Evolutionary conservation across 2,329 filamentous ascomycete species (phyloP).

Genomic region (Pseudogymnoascus sp.): DNA sequence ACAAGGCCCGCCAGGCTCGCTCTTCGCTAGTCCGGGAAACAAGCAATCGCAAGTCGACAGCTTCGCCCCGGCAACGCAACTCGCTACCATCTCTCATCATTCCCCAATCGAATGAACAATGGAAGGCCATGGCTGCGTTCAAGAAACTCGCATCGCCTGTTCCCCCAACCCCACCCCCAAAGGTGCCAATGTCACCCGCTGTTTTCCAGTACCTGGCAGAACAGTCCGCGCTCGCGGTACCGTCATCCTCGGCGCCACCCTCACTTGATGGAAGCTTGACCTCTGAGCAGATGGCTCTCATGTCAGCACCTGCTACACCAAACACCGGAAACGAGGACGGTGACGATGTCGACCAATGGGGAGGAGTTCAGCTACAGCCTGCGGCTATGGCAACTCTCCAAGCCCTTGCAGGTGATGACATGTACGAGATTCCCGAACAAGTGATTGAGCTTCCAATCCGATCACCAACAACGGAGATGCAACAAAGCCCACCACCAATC

Average conservation of each 20-base stretch:
- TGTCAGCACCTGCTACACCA: slow-evolving; percentile 81
- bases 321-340: slow-evolving; percentile 53
- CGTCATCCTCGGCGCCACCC: slow-evolving; percentile 70
- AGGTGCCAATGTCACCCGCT: slow-evolving; percentile 68
- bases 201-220: slow-evolving; percentile 59
- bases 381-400: slow-evolving; percentile 75
- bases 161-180: slow-evolving; percentile 54
- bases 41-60: slow-evolving; percentile 25
- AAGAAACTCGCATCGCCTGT: slow-evolving; percentile 50
- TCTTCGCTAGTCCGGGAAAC: slow-evolving; percentile 22
- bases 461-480: slow-evolving; percentile 41
- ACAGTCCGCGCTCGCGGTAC: slow-evolving; percentile 56
- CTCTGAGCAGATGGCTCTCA: slow-evolving; percentile 75
- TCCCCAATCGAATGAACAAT: slow-evolving; percentile 32
- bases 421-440: slow-evolving; percentile 54
- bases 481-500: slow-evolving; percentile 43
- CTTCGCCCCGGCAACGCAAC: slow-evolving; percentile 18
- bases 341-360: slow-evolving; percentile 54
- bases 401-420: slow-evolving; percentile 52
- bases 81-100: slow-evolving; percentile 46
- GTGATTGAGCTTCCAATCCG: slow-evolving; percentile 43
- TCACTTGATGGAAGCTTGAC: slow-evolving; percentile 77
- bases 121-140: slow-evolving; percentile 38
- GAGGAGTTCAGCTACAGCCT: slow-evolving; percentile 65
- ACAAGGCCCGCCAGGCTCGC: slow-evolving; percentile 38